Evolutionary conservation across 2,329 filamentous ascomycete species (phyloP), one percentile per base, ranked within the genome.

Genomic region (Lojkania enalia): DNA sequence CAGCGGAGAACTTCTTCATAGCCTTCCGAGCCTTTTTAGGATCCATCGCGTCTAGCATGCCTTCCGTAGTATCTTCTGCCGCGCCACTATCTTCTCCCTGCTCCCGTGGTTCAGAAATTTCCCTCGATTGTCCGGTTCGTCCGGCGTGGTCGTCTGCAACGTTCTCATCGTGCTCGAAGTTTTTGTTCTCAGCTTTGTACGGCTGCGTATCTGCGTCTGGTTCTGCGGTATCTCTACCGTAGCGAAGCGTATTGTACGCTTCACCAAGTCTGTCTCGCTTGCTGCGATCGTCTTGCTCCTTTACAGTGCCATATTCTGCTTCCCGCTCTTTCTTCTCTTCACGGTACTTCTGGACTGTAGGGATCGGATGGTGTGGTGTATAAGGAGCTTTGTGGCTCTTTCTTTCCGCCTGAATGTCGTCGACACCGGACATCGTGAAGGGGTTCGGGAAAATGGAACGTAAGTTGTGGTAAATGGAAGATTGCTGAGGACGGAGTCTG

Each of bases 1-100:
- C 73, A 20, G 73, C 69, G 35, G 65, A 71, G 46, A 67, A 69
- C 46, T 77, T 73, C 58, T 78, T 77, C 71, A 78, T 73, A 11
- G 63, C 54, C 60, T 79, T 78, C 29, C 77, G 64, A 47, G 73
- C 71, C 48, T 74, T 66, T 55, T 73, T 75, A 1, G 76, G 73
- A 44, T 77, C 68, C 40, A 54, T 49, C 6, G 65, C 64, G 12
- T 51, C 54, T 18, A 69, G 48, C 3, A 58, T 54, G 12, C 66
- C 67, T 52, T 78, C 68, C 1, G 75, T 76, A 2, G 75, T 78
- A 45, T 78, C 75, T 37, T 69, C 51, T 18, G 60, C 56, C 11
- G 60, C 53, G n/a, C 58, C 48, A 35, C 64, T 44, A 19, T 58
- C 51, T 9, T 55, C 51, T 11, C 58, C 48, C 36, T 58, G 54